Evolutionary conservation across 1,284 basidiomycete species (phyloP).

Genomic region (Tilletia indica): DNA sequence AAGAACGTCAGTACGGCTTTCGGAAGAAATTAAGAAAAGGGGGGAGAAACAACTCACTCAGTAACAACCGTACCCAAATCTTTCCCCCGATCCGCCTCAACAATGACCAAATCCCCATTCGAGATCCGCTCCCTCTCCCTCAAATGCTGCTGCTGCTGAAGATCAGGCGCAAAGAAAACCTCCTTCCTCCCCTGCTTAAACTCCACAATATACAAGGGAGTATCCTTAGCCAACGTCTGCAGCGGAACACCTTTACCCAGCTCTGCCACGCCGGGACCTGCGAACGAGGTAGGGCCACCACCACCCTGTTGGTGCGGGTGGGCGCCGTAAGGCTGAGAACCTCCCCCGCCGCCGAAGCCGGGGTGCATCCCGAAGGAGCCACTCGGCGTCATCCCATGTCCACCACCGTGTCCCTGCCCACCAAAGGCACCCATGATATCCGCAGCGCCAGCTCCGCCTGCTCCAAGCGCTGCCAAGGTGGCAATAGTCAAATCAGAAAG

Average conservation of each 20-base stretch:
- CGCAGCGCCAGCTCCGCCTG: conserved; percentile 12
- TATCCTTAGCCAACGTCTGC: conserved; percentile 73
- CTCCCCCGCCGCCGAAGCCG: conserved; percentile 23
- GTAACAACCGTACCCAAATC: conserved; percentile 77
- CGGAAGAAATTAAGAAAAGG: not conserved
- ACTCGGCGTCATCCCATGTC: not conserved
- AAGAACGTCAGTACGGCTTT: not conserved
- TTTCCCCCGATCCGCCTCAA: conserved; percentile 92
- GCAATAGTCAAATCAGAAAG: conserved; percentile 30
- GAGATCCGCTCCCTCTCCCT: conserved; percentile 58
- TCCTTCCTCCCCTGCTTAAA: conserved; percentile 96
- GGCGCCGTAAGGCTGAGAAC: not conserved
- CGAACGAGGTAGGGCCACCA: not conserved
- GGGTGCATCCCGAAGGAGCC: not conserved
- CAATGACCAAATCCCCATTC: conserved; percentile 87
- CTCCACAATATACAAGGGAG: conserved; percentile 91
- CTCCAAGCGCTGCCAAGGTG: conserved; percentile 35
- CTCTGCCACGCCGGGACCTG: conserved; percentile 58
- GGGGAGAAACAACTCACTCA: conserved; percentile 25
- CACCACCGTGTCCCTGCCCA: not conserved
- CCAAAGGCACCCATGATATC: conserved; percentile 1
- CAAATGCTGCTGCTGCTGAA: conserved; percentile 17
- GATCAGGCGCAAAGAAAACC: conserved; percentile 72
- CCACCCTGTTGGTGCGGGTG: not conserved
- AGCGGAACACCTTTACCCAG: conserved; percentile 87